These are phyloP conservation scores for Cymbopogon flexuosus DNA, from an alignment of 202 grass and related monocot genomes.

Conservation along the genomic window DNA sequence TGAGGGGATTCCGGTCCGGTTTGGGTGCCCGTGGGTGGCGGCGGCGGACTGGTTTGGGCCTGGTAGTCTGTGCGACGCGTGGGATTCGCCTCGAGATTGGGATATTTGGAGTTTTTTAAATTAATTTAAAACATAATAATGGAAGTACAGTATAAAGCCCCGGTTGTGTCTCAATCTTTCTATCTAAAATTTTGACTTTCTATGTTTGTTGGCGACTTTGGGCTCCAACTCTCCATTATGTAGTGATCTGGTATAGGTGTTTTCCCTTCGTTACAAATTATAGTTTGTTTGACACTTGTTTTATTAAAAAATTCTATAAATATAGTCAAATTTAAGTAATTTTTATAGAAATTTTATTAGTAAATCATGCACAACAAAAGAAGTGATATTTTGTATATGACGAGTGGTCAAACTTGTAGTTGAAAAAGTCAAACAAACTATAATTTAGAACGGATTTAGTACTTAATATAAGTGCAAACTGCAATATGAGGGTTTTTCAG, in stretches of 20 bases:
- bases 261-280: too few relatives aligned
- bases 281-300: too few relatives aligned
- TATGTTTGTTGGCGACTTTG: neutral
- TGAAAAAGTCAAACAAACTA: too few relatives aligned
- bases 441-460: too few relatives aligned
- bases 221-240: neutral
- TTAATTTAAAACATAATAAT: neutral
- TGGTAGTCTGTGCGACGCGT: neutral
- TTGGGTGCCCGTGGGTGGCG: neutral
- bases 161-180: neutral
- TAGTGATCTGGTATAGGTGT: neutral
- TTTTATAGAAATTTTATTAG: too few relatives aligned
- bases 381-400: too few relatives aligned
- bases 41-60: neutral
- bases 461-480: too few relatives aligned
- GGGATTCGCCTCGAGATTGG: slow-evolving; percentile 5
- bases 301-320: too few relatives aligned
- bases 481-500: too few relatives aligned
- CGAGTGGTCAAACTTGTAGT: too few relatives aligned
- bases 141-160: neutral
- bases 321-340: too few relatives aligned
- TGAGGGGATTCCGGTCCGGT: neutral
- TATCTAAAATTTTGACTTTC: neutral
- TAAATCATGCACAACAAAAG: too few relatives aligned
- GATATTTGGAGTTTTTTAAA: neutral